Percentiles rank a stretch among this genome's conserved stretches.
Evolutionary conservation across 2,329 filamentous ascomycete genomes (phyloP).

Genomic region (Aspergillus transmontanensis): DNA sequence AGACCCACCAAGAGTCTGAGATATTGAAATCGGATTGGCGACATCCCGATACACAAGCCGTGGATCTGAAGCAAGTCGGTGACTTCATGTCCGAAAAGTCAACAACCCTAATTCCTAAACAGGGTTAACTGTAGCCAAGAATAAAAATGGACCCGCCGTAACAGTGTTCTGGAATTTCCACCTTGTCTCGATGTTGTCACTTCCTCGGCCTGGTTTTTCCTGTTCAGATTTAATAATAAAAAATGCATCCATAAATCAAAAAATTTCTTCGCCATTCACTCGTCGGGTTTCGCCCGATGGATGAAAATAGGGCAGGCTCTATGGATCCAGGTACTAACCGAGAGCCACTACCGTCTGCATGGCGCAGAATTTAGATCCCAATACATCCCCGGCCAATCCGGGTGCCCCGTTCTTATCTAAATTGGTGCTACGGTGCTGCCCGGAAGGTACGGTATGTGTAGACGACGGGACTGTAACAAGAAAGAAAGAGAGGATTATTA

Average conservation of each 20-base stretch:
- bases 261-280: neutral
- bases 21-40: neutral
- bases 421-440: neutral
- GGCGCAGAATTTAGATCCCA: neutral
- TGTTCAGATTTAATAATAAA: neutral
- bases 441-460: neutral
- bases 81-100: neutral
- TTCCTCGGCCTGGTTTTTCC: neutral
- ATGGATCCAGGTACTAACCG: neutral
- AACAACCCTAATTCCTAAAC: neutral
- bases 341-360: neutral
- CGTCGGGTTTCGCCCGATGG: neutral
- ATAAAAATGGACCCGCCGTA: neutral
- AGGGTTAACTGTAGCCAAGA: neutral
- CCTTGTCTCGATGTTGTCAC: neutral
- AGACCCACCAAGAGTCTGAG: neutral
- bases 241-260: neutral
- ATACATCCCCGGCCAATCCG: neutral
- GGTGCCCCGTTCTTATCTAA: neutral
- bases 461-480: neutral
- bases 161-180: slow-evolving; percentile 3
- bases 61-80: neutral
- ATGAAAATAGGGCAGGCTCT: neutral
- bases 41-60: neutral
- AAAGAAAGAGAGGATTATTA: neutral